Evolutionary conservation across 495 filamentous ascomycete genomes (phyloP).

Genomic region (Penicillium pancosmium): DNA sequence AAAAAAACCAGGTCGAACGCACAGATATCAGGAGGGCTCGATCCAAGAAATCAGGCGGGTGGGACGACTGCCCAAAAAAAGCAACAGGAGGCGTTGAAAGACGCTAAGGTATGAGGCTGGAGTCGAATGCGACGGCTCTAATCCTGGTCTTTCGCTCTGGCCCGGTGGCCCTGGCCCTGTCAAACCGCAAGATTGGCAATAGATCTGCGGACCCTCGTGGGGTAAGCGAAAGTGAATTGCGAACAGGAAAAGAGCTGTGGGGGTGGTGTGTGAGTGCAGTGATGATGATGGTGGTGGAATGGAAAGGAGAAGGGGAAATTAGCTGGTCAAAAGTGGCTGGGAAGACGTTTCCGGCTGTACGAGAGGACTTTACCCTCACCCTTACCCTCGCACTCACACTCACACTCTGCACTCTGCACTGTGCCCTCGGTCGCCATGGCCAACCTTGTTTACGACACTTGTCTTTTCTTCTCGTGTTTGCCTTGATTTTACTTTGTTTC

Average conservation of each 20-base stretch:
- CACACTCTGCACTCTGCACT: no score
- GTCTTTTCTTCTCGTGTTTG: slow-evolving; percentile 2
- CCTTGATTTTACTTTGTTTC: slow-evolving; percentile 2
- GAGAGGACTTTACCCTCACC: no score
- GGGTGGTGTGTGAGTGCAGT: neutral
- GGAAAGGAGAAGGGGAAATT: neutral
- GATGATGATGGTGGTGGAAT: neutral
- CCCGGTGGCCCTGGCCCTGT: neutral
- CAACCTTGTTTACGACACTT: neutral
- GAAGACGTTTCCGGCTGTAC: slow-evolving; percentile 15
- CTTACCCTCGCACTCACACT: no score
- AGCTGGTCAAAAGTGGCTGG: neutral
- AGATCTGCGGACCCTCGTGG: neutral
- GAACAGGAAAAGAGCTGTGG: neutral
- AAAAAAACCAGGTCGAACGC: neutral
- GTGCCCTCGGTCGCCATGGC: no score
- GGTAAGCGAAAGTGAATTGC: neutral
- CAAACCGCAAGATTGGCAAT: slow-evolving; percentile 10
- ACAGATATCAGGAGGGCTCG: slow-evolving; percentile 1
- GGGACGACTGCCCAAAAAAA: slow-evolving; percentile 10
- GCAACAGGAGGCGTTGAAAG: slow-evolving; percentile 7
- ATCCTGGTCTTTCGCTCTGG: neutral
- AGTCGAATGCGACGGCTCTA: slow-evolving; percentile 12
- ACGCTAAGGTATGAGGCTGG: slow-evolving; percentile 19
- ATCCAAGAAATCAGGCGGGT: slow-evolving; percentile 4